Evolutionary conservation across 805 yeast species (phyloP).

Genomic region (Kuraishia hungarica): DNA sequence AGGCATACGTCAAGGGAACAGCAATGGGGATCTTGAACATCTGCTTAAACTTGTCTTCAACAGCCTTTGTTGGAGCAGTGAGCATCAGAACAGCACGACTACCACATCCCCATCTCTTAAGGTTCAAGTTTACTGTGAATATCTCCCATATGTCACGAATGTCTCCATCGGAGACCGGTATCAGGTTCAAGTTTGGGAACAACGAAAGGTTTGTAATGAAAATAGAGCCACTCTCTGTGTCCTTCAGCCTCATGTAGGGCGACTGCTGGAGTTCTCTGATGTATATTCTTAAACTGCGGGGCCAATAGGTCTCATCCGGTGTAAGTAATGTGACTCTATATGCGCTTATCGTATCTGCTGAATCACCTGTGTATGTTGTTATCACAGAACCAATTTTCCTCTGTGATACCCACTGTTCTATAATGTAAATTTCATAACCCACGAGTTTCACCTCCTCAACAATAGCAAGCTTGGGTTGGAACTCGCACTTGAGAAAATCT

Average conservation of each 20-base stretch:
- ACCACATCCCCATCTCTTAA: constrained; percentile 72
- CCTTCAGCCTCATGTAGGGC: constrained; percentile 57
- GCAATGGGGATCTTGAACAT: constrained; percentile 50
- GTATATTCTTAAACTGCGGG: constrained; percentile 45
- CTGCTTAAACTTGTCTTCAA: constrained; percentile 73
- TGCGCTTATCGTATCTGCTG: constrained; percentile 53
- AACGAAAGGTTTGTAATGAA: constrained; percentile 80
- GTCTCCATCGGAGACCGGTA: constrained; percentile 62
- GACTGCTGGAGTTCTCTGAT: constrained; percentile 58
- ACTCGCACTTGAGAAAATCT: constrained; percentile 32
- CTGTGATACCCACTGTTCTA: constrained; percentile 89
- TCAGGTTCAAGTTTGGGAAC: constrained; percentile 64
- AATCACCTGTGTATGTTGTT: constrained; percentile 80
- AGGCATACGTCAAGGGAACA: constrained; percentile 58
- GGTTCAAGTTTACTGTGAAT: constrained; percentile 68
- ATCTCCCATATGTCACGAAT: constrained; percentile 38
- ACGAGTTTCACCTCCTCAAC: constrained; percentile 37
- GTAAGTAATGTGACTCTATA: constrained; percentile 46
- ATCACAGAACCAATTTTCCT: constrained; percentile 61
- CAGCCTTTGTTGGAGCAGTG: constrained; percentile 66
- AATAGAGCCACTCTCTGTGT: constrained; percentile 48
- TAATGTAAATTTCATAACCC: constrained; percentile 87
- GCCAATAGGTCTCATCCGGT: constrained; percentile 36
- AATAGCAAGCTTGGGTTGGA: constrained; percentile 29
- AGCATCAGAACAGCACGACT: constrained; percentile 76